Base-by-base conservation (phyloP, 257 asterid genomes). In the Thymus quinquecostatus region DNA sequence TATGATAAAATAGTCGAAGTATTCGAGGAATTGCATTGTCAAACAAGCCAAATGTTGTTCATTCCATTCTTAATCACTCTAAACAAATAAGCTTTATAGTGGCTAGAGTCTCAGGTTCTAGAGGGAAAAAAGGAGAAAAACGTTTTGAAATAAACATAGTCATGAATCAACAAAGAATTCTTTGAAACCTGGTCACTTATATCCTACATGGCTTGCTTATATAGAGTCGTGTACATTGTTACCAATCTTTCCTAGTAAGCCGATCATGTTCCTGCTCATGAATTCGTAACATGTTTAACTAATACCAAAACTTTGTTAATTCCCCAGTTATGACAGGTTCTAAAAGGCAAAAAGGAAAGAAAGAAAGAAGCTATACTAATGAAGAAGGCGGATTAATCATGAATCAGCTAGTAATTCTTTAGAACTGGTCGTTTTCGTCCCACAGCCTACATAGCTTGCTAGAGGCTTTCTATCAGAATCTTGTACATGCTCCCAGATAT, bases 361-460 rank as follows among this genome's bases (percentile, higher is more conserved):
- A 54, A 14, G 12, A 34, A 1, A 36, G 29, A 33, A 33, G 60
- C n/a, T 66, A 32, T 49, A 13, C 14, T 66, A 49, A 9, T n/a
- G 13, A 48, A 32, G 71, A 33, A 41, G 68, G 49, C 6, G 4
- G 41, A 1, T 38, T 27, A 53, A 49, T 11, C 12, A 48, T 48
- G 21, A 60, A 45, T 6, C 8, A 47, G 59, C 60, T 30, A 14
- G 67, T 11, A 57, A 43, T 43, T 69, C 10, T 67, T 53, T 10
- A 3, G 29, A 45, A 64, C 57, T 45, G 44, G 36, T 21, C 62
- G 3, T 8, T 49, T 49, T 33, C 40, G 28, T 53, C 56, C 30
- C 41, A 75, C 11, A 13, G 45, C 32, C 45, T 60, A 60, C 41
- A 12, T 34, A 49, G 28, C 61, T 49, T 32, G 44, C 64, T 68